Evolutionary conservation across 768 basidiomycete genomes (phyloP).

Genomic region (Scleroderma bovista): DNA sequence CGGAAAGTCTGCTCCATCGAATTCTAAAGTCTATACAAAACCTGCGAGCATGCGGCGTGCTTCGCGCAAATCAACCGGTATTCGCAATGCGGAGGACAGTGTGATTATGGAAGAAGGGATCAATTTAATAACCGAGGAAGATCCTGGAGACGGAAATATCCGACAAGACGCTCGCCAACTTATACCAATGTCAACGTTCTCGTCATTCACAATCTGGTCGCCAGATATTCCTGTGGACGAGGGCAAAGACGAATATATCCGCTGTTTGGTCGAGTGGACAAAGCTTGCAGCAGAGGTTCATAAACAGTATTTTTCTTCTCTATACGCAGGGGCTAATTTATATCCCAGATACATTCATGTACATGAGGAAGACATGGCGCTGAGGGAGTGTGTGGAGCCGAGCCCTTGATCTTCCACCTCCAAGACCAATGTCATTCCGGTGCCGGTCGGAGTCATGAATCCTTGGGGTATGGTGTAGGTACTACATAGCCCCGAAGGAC

Average conservation of each 20-base stretch:
- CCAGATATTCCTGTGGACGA: constrained; percentile 68
- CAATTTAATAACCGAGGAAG: constrained; percentile 18
- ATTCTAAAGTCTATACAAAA: constrained; percentile 8
- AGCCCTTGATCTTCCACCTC: not conserved
- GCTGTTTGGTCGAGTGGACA: constrained; percentile 69
- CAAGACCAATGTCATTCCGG: no score
- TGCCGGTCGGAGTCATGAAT: not conserved
- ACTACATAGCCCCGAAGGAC: no score
- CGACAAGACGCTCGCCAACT: constrained; percentile 29
- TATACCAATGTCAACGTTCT: constrained; percentile 49
- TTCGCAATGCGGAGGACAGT: constrained; percentile 23
- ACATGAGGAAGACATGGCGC: constrained; percentile 8
- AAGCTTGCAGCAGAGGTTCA: constrained; percentile 56
- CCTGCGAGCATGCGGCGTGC: constrained; percentile 4
- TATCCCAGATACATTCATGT: constrained; percentile 19
- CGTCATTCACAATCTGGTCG: constrained; percentile 70
- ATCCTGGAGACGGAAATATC: constrained; percentile 1
- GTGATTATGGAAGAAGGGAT: constrained; percentile 19
- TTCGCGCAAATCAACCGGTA: constrained; percentile 18
- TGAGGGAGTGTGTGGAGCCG: not conserved
- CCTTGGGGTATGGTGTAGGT: no score
- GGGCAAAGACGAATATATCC: constrained; percentile 64
- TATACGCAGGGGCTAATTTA: not conserved
- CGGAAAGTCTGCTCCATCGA: constrained; percentile 8
- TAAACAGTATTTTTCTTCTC: constrained; percentile 9